Base-by-base conservation (phyloP, 2,329 filamentous ascomycete species). In the Aureobasidium mangrovei region DNA sequence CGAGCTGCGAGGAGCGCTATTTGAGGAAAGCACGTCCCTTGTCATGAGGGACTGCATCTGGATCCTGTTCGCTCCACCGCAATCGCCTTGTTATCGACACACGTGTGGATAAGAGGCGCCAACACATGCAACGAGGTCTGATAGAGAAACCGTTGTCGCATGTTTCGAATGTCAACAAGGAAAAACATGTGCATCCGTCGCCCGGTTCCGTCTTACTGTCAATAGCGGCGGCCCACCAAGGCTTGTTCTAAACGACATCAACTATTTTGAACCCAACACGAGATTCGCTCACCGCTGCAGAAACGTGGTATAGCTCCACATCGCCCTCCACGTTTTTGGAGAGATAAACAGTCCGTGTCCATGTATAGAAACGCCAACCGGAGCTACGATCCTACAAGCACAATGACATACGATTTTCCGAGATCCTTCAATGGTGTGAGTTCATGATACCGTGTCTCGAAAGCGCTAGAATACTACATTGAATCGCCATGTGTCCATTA, bases 401-500 rank as follows among this genome's bases (percentile, higher is more conserved):
- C 46, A 28, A 40, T 39, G 28, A 40, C 28, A 49, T 5, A 36
- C 35, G n/a, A 28, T 12, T 12, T 7, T 31, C 35, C 46, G 26
- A 40, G 36, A 49, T 49, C 28, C 26, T 5, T 7, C 40, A n/a
- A 12, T 31, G 46, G 31, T 49, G 46, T 31, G 47, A 51, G 47
- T 51, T 51, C 38, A 35, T 51, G 47, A 51, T 51, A 38, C 41
- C 46, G 40, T 49, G 26, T 39, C 47, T 33, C 4, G 35, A 42
- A 52, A 33, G 33, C 49, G 49, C 49, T 53, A 44, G 39, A 53
- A 53, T 43, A 53, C 49, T 53, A 44, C 40, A 53, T 36, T 44
- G 40, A 35, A 29, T 43, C 40, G 40, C 29, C 32, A 51, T 39
- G 32, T 42, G 24, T 53, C 56, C 57, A 31, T 54, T 64, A 80